Evolutionary conservation across 208 protist genomes (phyloP).

Genomic region (Leishmania major): DNA sequence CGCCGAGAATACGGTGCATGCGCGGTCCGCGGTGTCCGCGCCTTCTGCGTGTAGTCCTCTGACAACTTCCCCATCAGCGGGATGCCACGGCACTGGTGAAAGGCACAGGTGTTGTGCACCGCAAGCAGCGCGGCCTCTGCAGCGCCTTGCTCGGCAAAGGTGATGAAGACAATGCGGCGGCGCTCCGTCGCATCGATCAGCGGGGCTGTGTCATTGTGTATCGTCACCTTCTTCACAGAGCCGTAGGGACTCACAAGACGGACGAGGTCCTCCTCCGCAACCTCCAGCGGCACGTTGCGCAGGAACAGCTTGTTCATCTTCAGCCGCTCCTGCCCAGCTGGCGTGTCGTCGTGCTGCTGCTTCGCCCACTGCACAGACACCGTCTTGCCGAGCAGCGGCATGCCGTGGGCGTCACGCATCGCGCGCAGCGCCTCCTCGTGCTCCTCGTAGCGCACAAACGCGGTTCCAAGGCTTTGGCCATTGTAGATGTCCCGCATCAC

Average conservation of each 20-base stretch:
- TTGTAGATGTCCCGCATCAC: conserved; percentile 61
- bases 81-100: conserved; percentile 39
- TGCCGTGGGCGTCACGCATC: conserved; percentile 12
- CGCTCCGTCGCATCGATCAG: not conserved
- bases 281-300: conserved; percentile 50
- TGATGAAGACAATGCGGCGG: conserved; percentile 58
- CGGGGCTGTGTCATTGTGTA: conserved; percentile 38
- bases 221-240: conserved; percentile 25
- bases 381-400: conserved; percentile 18
- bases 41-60: conserved; percentile 24
- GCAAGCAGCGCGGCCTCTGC: conserved; percentile 36
- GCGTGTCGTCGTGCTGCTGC: conserved; percentile 40
- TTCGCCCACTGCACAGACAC: conserved; percentile 43
- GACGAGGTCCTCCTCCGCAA: conserved; percentile 22
- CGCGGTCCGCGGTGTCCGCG: conserved; percentile 2
- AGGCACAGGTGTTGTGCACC: conserved; percentile 51
- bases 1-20: no score
- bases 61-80: conserved; percentile 38
- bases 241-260: conserved; percentile 26
- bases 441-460: conserved; percentile 43
- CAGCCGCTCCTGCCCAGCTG: conserved; percentile 29
- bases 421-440: conserved; percentile 32
- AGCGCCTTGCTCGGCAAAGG: conserved; percentile 36
- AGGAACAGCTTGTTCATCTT: conserved; percentile 56
- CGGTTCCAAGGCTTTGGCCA: conserved; percentile 44